Percentiles rank a stretch among this genome's conserved stretches.
phyloP scores from a whole-genome alignment of 306 rosid species.

The Corylus americana region DNA sequence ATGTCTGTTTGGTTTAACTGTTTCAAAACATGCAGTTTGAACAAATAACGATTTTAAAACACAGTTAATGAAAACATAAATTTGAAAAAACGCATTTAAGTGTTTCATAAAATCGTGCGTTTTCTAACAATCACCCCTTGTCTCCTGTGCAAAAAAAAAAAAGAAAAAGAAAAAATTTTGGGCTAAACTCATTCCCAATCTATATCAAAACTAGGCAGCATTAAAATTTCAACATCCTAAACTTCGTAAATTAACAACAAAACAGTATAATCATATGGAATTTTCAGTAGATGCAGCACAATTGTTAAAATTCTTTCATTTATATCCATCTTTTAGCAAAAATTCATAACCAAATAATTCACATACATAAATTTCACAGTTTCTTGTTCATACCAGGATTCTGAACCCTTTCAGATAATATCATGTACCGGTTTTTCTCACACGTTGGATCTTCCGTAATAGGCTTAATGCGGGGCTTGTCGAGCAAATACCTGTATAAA shows the following conservation, averaged over 20 bases:
- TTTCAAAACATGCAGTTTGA: too few species aligned
- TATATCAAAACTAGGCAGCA: not conserved
- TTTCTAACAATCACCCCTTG: too few species aligned
- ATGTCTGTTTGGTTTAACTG: too few species aligned
- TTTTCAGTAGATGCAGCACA: not conserved
- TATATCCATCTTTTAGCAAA: not conserved
- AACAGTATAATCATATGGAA: not conserved
- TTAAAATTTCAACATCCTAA: not conserved
- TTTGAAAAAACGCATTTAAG: too few species aligned
- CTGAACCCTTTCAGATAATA: conserved; percentile 67
- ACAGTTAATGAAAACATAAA: too few species aligned
- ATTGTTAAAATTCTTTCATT: not conserved
- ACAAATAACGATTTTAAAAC: too few species aligned
- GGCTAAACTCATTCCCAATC: too few species aligned
- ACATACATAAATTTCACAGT: not conserved
- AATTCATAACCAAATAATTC: not conserved
- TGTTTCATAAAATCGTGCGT: too few species aligned
- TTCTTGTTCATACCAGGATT: conserved; percentile 47
- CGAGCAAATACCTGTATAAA: conserved; percentile 67
- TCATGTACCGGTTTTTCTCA: conserved; percentile 66
- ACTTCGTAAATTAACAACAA: not conserved
- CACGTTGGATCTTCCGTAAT: conserved; percentile 72
- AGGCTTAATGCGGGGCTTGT: conserved; percentile 83
- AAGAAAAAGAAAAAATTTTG: too few species aligned
- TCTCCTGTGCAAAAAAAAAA: too few species aligned